Evolutionary conservation across 352 stramenopile species (phyloP), one percentile per base, ranked within the genome.

Genomic region (Globisporangium middletonii): DNA sequence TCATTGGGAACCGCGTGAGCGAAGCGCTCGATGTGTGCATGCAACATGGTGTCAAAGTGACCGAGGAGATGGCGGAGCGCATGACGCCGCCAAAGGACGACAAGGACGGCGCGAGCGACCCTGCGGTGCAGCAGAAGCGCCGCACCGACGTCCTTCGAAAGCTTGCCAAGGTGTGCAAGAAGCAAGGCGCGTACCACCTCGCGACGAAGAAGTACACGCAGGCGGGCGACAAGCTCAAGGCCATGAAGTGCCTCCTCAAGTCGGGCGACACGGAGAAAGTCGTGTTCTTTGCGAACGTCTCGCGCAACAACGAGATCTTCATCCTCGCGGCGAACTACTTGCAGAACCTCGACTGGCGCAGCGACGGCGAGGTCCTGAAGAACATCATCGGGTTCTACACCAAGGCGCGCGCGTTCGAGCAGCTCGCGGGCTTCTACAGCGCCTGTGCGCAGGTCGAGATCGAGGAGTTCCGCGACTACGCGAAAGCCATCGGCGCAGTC

Each of bases 181-280:
- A 96, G 37, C 95, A 98, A 69, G 81, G 88, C 5, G 81, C 85
- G 53, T 97, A 94, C 65, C 87, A 96, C 52, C 64, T 98, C 35
- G 95, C 95, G 18, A 97, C 88, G 37, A 98, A 98, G 60, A 98
- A 98, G 57, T 98, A 98, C 69, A 98, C 94, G 0, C 88, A 98
- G 62, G 92, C 92, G 1, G 93, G 92, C 15, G 83, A 97, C 55
- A 93, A 92, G 19, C 67, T 97, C 23, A 87, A 95, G 55, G 95
- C 93, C 16, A 96, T 98, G 78, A 98, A 98, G 65, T 98, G 94
- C 61, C 68, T 98, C 53, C 75, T 98, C 53, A 96, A 97, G 67
- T 96, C 83, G 16, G 95, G 94, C 18, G 92, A 98, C 65, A 98
- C 89, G 19, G 95, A 98, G 63, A 97, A 95, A 50, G 77, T 94